Percentiles rank a stretch among this genome's conserved stretches.
Evolutionary conservation across 1,284 basidiomycete genomes (phyloP).

Genomic region (Pholiota adiposa): DNA sequence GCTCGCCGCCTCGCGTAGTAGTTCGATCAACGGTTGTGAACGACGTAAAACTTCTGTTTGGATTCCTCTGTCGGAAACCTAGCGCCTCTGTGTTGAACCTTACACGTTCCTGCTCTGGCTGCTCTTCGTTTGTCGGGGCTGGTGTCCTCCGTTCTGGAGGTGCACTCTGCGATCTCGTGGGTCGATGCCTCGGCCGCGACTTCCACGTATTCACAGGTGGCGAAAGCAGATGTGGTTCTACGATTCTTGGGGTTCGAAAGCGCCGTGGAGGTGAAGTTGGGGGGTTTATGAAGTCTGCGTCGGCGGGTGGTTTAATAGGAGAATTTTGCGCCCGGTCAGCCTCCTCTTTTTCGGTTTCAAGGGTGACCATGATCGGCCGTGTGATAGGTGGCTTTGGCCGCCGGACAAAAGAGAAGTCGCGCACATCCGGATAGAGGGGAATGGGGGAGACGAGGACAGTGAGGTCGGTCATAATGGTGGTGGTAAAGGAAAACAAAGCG

Average conservation of each 20-base stretch:
- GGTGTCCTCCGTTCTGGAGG: conserved; percentile 38
- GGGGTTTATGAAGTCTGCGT: conserved; percentile 18
- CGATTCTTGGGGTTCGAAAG: conserved; percentile 27
- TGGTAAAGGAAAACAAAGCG: conserved; percentile 11
- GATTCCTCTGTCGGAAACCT: conserved; percentile 10
- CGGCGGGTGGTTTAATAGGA: conserved; percentile 8
- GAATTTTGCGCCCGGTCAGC: conserved; percentile 20
- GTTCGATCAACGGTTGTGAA: conserved; percentile 30
- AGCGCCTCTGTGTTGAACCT: conserved; percentile 13
- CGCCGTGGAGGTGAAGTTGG: conserved; percentile 22
- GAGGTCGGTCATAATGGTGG: conserved; percentile 43
- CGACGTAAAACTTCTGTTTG: conserved; percentile 27
- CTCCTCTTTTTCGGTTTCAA: conserved; percentile 45
- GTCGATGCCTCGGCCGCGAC: conserved; percentile 40
- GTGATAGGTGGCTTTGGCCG: conserved; percentile 30
- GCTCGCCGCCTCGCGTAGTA: conserved; percentile 45
- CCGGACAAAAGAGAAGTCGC: conserved; percentile 34
- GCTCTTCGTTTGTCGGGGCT: conserved; percentile 11
- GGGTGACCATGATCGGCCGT: conserved; percentile 53
- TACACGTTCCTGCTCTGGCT: neutral
- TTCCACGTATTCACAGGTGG: conserved; percentile 57
- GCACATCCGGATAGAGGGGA: conserved; percentile 39
- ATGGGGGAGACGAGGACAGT: conserved; percentile 47
- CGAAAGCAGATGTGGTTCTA: conserved; percentile 45
- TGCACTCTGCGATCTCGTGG: conserved; percentile 49